Base-by-base conservation (phyloP, 352 stramenopile species). In the Phytophthora crassamura region DNA sequence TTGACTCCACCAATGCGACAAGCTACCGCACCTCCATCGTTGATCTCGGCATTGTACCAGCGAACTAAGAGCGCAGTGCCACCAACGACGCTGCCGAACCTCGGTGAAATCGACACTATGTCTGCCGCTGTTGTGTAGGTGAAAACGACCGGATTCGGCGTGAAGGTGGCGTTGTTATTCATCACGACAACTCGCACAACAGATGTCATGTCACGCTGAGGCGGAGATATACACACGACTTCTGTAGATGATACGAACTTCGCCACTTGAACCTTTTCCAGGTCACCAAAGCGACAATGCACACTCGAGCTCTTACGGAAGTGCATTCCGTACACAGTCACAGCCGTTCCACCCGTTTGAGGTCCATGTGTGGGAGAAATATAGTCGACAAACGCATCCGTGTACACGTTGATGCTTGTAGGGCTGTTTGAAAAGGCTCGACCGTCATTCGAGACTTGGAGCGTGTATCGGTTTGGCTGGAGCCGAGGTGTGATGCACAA, bases 401-500 rank as follows among this genome's bases (percentile, higher is more conserved):
- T 88, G 59, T 95, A 91, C 35, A 95, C 85, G 5, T 75, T 60
- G 47, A 98, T 80, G 20, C 69, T 68, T 2, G 71, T 69, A 7
- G 74, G 79, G 33, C 75, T 84, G 32, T 88, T 83, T 30, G 84
- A 90, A 71, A 86, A 93, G 1, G 18, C 35, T 14, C 62, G 30
- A 0, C 88, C 89, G 53, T 96, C 78, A 51, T 94, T 97, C 1
- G 87, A 84, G 15, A 96, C 80, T 74, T 97, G 86, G 20, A 97
- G 58, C 33, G 77, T 58, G 9, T 96, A 93, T 6, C 22, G 47
- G 28, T 72, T 75, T 0, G 90, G 87, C 4, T 73, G 56, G 0
- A 91, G 50, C 7, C 80, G 74, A 10, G 89, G 91, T 3, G 87
- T 58, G 20, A 56, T 42, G 48, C 93, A 98, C n/a, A 78, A 32